These are phyloP conservation scores for Cryptosporidium tyzzeri DNA, from an alignment of 169 alveolate genomes.

Conservation along the genomic window DNA sequence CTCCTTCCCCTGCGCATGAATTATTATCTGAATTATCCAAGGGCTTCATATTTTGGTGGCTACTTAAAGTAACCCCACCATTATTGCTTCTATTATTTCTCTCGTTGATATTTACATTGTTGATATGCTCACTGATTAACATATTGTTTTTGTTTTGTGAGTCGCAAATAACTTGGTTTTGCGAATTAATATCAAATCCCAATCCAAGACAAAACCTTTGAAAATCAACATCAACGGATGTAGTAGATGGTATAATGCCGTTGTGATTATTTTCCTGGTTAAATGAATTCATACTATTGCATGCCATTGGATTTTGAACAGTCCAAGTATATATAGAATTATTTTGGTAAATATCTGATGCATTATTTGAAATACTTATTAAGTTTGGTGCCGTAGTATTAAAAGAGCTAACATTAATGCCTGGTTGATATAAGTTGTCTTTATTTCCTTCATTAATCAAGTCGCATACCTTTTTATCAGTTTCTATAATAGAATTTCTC, in stretches of 20 bases:
- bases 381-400: not conserved
- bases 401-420: slow-evolving; percentile 35
- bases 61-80: not conserved
- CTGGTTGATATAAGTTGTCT: slow-evolving; percentile 26
- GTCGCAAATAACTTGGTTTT: not conserved
- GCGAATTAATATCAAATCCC: slow-evolving; percentile 53
- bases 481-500: not conserved
- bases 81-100: not conserved
- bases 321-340: slow-evolving; percentile 75
- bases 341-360: slow-evolving; percentile 63
- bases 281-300: slow-evolving; percentile 44
- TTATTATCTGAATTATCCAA: not conserved
- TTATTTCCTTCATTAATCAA: slow-evolving; percentile 20
- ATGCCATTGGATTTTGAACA: slow-evolving; percentile 54
- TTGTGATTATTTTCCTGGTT: slow-evolving; percentile 36
- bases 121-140: slow-evolving; percentile 1
- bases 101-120: slow-evolving; percentile 1
- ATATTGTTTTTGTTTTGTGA: slow-evolving; percentile 27
- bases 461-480: slow-evolving; percentile 36
- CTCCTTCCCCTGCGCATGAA: not conserved
- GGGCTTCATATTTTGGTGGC: slow-evolving; percentile 11
- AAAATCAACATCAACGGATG: slow-evolving; percentile 67
- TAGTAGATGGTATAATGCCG: not conserved
- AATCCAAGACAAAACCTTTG: slow-evolving; percentile 73
- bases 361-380: slow-evolving; percentile 2